Base-by-base conservation (phyloP, 2,329 filamentous ascomycete genomes). In the Aspergillus melleus region DNA sequence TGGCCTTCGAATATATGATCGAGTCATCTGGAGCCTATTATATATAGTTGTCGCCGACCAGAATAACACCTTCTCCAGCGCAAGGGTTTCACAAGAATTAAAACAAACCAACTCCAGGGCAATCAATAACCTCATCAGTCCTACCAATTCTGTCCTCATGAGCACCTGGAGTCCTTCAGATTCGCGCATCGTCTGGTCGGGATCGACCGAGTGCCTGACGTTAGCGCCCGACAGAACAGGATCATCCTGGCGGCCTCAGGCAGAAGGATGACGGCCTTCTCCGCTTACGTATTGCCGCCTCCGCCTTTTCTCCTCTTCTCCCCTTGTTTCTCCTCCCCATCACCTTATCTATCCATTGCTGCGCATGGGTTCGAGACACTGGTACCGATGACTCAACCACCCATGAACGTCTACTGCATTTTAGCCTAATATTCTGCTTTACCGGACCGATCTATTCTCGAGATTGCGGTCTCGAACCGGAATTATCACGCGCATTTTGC, bases 131-230 rank as follows among this genome's bases (percentile, higher is more conserved):
- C 32, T 36, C 32, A 36, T 16, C 12, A 12, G 32, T 12, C 9
- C 36, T 8, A n/a, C 12, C 19, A 0, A 47, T 14, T 16, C 16
- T 6, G 16, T 4, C 42, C 6, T 46, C 42, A 11, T 46, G 14
- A 46, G 16, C 16, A 46, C 14, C 42, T 14, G 16, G 5, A 46
- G 19, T 20, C n/a, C 42, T 4, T 46, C 42, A 46, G 42, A 11
- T 10, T 46, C 16, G 42, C 11, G 3, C 32, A 36, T 6, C 32
- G 11, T 36, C 42, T n/a, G n/a, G 42, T n/a, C 16, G 42, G 12
- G 44, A 47, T 47, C 19, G 19, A 47, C 36, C 12, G n/a, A 53
- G 62, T 66, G 62, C 62, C 58, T 63, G 62, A 66, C 62, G 57
- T 61, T 66, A 64, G 64, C 52, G 55, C 57, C 60, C 57, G 56